Conservation (phyloP, 2,329 filamentous ascomycete species). For the Stagonosporopsis tanaceti region DNA sequence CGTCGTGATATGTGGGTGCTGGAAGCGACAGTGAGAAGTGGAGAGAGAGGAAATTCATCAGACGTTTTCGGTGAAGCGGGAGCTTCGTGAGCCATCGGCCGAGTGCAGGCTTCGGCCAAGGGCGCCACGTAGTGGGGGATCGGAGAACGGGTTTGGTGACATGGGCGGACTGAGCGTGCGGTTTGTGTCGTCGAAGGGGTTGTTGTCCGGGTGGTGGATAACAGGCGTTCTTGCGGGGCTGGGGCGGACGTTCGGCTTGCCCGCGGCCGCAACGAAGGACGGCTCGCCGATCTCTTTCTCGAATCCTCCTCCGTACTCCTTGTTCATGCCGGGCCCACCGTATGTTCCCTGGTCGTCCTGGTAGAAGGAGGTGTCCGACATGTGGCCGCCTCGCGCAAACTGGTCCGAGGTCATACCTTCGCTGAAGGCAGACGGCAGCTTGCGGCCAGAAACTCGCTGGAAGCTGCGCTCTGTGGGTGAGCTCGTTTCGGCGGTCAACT, state of each 20-base stretch:
- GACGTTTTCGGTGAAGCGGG: slow-evolving; percentile 58
- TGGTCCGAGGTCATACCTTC: slow-evolving; percentile 56
- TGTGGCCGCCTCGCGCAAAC: slow-evolving; percentile 39
- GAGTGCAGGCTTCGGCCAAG: slow-evolving; percentile 56
- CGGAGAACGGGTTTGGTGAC: slow-evolving; percentile 48
- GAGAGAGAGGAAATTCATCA: slow-evolving; percentile 34
- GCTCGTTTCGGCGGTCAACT: slow-evolving; percentile 47
- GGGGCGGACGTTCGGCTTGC: slow-evolving; percentile 48
- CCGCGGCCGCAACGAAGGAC: slow-evolving; percentile 31
- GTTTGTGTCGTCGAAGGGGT: slow-evolving; percentile 34
- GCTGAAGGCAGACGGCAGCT: slow-evolving; percentile 58
- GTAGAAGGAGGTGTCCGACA: slow-evolving; percentile 54
- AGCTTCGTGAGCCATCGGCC: slow-evolving; percentile 56
- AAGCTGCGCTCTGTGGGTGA: slow-evolving; percentile 55
- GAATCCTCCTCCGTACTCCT: slow-evolving; percentile 39
- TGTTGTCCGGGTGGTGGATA: slow-evolving; percentile 56
- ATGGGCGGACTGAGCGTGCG: slow-evolving; percentile 48
- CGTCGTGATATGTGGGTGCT: slow-evolving; percentile 33
- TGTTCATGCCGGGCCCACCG: slow-evolving; percentile 39
- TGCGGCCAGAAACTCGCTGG: slow-evolving; percentile 57
- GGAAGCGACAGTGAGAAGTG: slow-evolving; percentile 36
- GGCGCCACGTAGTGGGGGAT: slow-evolving; percentile 36
- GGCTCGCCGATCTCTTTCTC: slow-evolving; percentile 41
- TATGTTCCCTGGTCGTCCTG: slow-evolving; percentile 55
- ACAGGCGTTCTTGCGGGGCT: slow-evolving; percentile 71